Evolutionary conservation across 2,329 filamentous ascomycete genomes (phyloP), one percentile per base, ranked within the genome.

Genomic region (Colletotrichum kahawae): DNA sequence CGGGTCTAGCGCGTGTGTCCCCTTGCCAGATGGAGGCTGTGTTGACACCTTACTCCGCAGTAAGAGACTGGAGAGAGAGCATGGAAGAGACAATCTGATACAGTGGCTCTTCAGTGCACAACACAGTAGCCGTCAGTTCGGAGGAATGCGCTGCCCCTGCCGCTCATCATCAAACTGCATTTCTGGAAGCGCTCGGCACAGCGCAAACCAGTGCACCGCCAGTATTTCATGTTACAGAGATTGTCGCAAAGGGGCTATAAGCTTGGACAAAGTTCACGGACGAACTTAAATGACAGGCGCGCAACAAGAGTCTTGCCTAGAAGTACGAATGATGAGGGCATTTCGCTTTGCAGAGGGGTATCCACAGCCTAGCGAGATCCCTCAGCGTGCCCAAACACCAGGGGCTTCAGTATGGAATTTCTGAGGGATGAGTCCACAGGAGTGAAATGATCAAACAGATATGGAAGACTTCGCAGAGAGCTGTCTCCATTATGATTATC

Each of bases 81-180:
- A 33, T 56, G 24, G 9, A 24, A 57, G 43, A 72, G 56, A 75
- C 56, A 75, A 48, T 57, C 29, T 72, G 69, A 64, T 24, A 33
- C 63, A 62, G 56, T 59, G 56, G 60, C 7, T 57, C 54, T 57
- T 57, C 27, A 57, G 14, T 65, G 36, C 38, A 34, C 18, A 51
- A 65, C 27, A 24, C 24, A 8, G 27, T 16, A 60, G n/a, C 38
- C 34, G 34, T 69, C 54, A 36, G 36, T 31, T 18, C 18, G 8
- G 13, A 51, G 56, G 67, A 69, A 69, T 34, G 65, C 27, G 27
- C 13, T 59, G 56, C 67, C 67, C 67, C 67, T 69, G 67, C 13
- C 56, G 67, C 67, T 69, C 67, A 60, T 69, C 56, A 69, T 69
- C 27, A 60, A 51, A 69, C 24, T 29, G 54, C 67, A 69, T 69